Conservation (phyloP, 1,284 basidiomycete species). For the Tilletia horrida region DNA sequence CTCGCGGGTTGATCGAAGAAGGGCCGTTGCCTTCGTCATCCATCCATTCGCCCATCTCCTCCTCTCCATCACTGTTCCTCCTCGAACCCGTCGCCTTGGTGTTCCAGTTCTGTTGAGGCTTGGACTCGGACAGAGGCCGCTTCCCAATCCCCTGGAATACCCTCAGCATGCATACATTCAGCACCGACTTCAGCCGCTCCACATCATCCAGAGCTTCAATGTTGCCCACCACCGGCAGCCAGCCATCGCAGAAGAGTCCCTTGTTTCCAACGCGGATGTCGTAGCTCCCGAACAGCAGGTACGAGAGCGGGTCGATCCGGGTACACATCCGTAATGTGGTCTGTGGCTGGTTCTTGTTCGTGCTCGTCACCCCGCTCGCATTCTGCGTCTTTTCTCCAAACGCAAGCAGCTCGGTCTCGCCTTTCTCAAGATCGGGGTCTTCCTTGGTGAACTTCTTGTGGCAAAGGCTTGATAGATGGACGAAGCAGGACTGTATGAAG, state of each 20-base stretch:
- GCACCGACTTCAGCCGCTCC: constrained; percentile 73
- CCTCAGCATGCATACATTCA: constrained; percentile 81
- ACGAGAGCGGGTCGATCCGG: constrained; percentile 81
- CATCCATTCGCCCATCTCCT: constrained; percentile 19
- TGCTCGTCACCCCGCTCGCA: constrained; percentile 59
- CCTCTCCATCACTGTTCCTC: constrained; percentile 16
- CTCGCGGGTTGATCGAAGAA: constrained; percentile 25
- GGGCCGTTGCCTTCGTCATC: constrained; percentile 19
- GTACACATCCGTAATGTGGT: constrained; percentile 66
- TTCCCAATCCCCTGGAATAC: constrained; percentile 73
- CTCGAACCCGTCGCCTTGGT: background rate
- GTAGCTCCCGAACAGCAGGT: constrained; percentile 87
- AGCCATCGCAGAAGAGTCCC: constrained; percentile 72
- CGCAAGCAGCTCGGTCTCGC: constrained; percentile 72
- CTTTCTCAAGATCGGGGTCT: constrained; percentile 56
- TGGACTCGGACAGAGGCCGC: background rate
- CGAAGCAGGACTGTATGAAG: constrained; percentile 60
- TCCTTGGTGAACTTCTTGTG: constrained; percentile 65
- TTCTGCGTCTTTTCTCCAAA: constrained; percentile 83
- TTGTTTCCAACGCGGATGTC: constrained; percentile 61
- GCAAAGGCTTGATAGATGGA: constrained; percentile 86
- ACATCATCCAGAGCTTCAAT: constrained; percentile 76
- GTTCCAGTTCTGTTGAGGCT: background rate
- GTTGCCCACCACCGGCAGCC: constrained; percentile 77
- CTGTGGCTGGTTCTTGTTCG: constrained; percentile 59